Conservation (phyloP, 768 basidiomycete genomes). For the Cytidiella melzeri region DNA sequence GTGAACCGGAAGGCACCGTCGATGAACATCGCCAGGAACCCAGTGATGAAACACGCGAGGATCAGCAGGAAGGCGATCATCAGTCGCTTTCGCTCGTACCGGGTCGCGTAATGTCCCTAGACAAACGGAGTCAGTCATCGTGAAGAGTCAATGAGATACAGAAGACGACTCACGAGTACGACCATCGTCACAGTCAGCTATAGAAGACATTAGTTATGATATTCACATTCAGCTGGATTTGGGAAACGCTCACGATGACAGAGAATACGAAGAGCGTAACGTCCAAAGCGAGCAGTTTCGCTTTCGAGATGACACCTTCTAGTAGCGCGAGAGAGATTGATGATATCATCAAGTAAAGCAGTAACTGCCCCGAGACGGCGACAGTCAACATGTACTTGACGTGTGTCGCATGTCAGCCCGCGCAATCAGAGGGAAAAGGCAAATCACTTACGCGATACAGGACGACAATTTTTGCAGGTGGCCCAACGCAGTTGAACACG, state of each 20-base stretch:
- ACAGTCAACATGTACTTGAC: conserved; percentile 55
- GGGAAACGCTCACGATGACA: neutral
- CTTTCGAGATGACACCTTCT: neutral
- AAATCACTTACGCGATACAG: conserved; percentile 39
- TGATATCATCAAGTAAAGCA: conserved; percentile 43
- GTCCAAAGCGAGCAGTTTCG: conserved; percentile 20
- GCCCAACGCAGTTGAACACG: conserved; percentile 48
- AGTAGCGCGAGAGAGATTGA: conserved; percentile 23
- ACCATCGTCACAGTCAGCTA: neutral
- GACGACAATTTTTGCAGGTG: conserved; percentile 41
- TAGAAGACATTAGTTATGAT: too few relatives aligned
- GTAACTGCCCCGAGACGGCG: conserved; percentile 48
- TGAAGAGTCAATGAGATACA: neutral
- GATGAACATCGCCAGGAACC: conserved; percentile 21
- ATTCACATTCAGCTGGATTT: too few relatives aligned
- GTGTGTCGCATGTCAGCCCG: too few relatives aligned
- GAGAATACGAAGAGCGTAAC: neutral
- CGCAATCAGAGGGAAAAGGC: too few relatives aligned
- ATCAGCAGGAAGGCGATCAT: conserved; percentile 40
- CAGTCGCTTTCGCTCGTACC: conserved; percentile 35
- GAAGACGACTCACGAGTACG: neutral
- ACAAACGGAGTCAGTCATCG: neutral
- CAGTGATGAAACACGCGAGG: conserved; percentile 29
- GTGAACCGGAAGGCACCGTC: conserved; percentile 26
- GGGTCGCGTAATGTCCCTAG: conserved; percentile 53